Evolutionary conservation across 805 yeast genomes (phyloP).

Genomic region (Lipomyces japonicus): DNA sequence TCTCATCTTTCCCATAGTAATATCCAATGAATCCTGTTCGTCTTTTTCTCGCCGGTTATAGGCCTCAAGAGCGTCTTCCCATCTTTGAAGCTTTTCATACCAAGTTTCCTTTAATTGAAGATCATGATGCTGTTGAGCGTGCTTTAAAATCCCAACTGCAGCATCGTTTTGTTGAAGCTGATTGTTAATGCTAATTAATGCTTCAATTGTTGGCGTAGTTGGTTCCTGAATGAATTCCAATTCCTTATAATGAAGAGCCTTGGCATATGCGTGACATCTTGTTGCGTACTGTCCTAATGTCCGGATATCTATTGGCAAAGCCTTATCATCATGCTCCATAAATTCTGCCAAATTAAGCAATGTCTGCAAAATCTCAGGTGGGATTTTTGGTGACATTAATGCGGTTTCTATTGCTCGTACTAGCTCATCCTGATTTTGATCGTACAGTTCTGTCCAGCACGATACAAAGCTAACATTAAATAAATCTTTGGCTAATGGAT

Average conservation of each 20-base stretch:
- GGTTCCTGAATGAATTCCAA: constrained; percentile 92
- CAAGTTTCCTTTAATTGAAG: constrained; percentile 92
- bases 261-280: constrained; percentile 95
- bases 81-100: constrained; percentile 93
- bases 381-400: constrained; percentile 81
- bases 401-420: constrained; percentile 84
- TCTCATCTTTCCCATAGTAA: constrained; percentile 96
- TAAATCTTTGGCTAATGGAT: constrained; percentile 82
- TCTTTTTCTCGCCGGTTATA: constrained; percentile 68
- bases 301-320: constrained; percentile 85
- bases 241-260: constrained; percentile 93
- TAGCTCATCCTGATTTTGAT: constrained; percentile 84
- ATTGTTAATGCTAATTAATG: constrained; percentile 86
- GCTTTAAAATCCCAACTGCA: constrained; percentile 92
- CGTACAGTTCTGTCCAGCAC: constrained; percentile 89
- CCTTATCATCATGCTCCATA: constrained; percentile 96
- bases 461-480: constrained; percentile 94
- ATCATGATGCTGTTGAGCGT: constrained; percentile 74
- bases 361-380: constrained; percentile 93
- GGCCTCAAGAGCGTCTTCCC: constrained; percentile 96
- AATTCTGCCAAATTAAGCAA: constrained; percentile 87
- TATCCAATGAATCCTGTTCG: constrained; percentile 65
- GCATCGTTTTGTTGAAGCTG: constrained; percentile 96
- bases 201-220: constrained; percentile 83
- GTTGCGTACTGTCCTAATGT: constrained; percentile 90